Conservation (phyloP, 495 filamentous ascomycete genomes). For the Trichoderma orchidacearum region DNA sequence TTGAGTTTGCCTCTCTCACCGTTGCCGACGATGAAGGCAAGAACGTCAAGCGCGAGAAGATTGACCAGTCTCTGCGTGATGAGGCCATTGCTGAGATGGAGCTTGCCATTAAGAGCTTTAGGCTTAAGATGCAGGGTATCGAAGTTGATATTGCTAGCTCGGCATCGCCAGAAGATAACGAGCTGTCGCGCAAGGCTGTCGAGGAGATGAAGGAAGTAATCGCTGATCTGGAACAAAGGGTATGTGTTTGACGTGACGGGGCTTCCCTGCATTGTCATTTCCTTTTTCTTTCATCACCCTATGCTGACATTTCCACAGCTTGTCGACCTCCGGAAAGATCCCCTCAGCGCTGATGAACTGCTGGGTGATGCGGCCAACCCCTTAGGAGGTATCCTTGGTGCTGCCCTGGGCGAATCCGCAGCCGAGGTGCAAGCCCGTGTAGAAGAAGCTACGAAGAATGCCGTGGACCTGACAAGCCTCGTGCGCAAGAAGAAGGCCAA, state of each 20-base stretch:
- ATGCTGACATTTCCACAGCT: slow-evolving; percentile 33
- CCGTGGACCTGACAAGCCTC: slow-evolving; percentile 77
- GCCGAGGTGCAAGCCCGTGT: slow-evolving; percentile 49
- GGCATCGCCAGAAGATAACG: slow-evolving; percentile 39
- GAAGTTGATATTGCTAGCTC: slow-evolving; percentile 45
- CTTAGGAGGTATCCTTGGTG: slow-evolving; percentile 56
- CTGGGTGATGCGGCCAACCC: slow-evolving; percentile 27
- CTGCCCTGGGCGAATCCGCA: slow-evolving; percentile 53
- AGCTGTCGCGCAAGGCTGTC: slow-evolving; percentile 50
- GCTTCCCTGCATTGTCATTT: slow-evolving; percentile 1
- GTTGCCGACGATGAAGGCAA: slow-evolving; percentile 32
- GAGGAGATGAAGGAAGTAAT: slow-evolving; percentile 77
- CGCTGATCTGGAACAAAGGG: slow-evolving; percentile 72
- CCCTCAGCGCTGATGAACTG: slow-evolving; percentile 46
- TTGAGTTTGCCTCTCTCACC: slow-evolving; percentile 81
- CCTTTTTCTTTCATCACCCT: not conserved
- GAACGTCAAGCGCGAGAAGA: slow-evolving; percentile 14
- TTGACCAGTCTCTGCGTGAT: slow-evolving; percentile 56
- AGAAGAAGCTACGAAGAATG: slow-evolving; percentile 64
- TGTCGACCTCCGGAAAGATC: slow-evolving; percentile 58
- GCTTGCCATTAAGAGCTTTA: slow-evolving; percentile 67
- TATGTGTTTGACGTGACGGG: slow-evolving; percentile 27
- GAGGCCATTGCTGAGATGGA: slow-evolving; percentile 71
- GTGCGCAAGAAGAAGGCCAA: slow-evolving; percentile 63
- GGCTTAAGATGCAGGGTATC: slow-evolving; percentile 59